phyloP scores from a whole-genome alignment of 352 stramenopile genomes.

The Halophytophthora polymorphica region DNA sequence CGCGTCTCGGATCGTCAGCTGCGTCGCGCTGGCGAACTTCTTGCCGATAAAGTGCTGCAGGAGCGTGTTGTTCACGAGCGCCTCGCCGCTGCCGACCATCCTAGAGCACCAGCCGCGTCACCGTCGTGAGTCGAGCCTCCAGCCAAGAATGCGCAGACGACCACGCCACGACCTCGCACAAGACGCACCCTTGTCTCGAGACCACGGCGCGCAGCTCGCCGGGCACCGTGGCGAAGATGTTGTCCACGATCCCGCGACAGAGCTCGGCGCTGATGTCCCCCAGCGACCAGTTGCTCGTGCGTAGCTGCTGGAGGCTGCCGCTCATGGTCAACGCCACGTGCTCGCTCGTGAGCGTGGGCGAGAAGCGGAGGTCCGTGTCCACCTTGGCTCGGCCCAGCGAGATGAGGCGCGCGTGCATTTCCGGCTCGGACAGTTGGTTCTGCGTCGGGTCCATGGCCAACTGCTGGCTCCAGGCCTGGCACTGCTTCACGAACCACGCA shows the following conservation, averaged over 20 bases:
- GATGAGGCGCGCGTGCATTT: constrained; percentile 59
- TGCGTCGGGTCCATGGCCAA: constrained; percentile 56
- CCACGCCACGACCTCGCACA: too few relatives aligned
- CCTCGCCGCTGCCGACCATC: constrained; percentile 73
- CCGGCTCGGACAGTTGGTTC: constrained; percentile 17
- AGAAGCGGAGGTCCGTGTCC: constrained; percentile 54
- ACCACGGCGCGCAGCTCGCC: constrained; percentile 30
- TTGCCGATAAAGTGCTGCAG: constrained; percentile 48
- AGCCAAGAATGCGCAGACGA: too few relatives aligned
- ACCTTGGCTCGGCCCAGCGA: constrained; percentile 38
- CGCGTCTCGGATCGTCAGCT: constrained; percentile 41
- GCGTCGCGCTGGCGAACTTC: constrained; percentile 26
- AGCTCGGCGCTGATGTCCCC: constrained; percentile 72
- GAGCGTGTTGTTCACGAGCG: constrained; percentile 57
- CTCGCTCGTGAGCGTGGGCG: constrained; percentile 71
- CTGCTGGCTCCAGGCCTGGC: too few relatives aligned
- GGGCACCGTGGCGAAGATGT: constrained; percentile 71
- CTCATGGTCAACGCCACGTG: constrained; percentile 29
- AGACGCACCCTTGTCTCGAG: constrained; percentile 39
- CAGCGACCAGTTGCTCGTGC: constrained; percentile 64
- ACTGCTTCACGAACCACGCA: constrained; percentile 62
- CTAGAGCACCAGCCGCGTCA: constrained; percentile 32
- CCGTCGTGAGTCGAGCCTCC: too few relatives aligned
- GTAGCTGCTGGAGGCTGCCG: constrained; percentile 45
- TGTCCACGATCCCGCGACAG: constrained; percentile 59